Percentiles rank a stretch among this genome's conserved stretches.
These are phyloP conservation scores for Pisolithus tinctorius DNA, from an alignment of 768 basidiomycete species.

Conservation along the genomic window DNA sequence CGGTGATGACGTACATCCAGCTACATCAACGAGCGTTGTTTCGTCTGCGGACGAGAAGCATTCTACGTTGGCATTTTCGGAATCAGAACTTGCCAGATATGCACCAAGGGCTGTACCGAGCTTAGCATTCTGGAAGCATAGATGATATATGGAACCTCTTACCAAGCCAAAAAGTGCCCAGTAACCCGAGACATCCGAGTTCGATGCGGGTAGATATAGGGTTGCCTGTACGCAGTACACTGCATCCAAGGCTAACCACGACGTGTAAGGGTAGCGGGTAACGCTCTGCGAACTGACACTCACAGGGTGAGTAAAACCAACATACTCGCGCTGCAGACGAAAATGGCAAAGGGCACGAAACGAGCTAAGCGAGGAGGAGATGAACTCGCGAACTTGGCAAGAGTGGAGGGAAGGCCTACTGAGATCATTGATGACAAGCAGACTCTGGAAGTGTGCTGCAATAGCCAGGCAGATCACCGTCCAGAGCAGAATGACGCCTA, in stretches of 20 bases:
- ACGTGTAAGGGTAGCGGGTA: background rate
- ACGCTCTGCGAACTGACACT: slow-evolving; percentile 20
- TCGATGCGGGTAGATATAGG: slow-evolving; percentile 77
- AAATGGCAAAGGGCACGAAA: slow-evolving; percentile 82
- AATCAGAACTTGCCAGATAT: slow-evolving; percentile 67
- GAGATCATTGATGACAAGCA: slow-evolving; percentile 70
- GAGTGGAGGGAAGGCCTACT: slow-evolving; percentile 40
- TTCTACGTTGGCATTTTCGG: slow-evolving; percentile 75
- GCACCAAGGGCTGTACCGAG: slow-evolving; percentile 58
- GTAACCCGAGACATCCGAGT: slow-evolving; percentile 60
- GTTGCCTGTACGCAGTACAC: slow-evolving; percentile 58
- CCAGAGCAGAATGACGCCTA: slow-evolving; percentile 65
- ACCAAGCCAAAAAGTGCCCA: slow-evolving; percentile 79
- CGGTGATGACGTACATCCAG: slow-evolving; percentile 52
- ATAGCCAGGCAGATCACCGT: slow-evolving; percentile 75
- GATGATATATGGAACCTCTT: slow-evolving; percentile 20
- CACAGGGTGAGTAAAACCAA: slow-evolving; percentile 63
- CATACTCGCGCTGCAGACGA: slow-evolving; percentile 66
- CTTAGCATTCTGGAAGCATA: slow-evolving; percentile 9
- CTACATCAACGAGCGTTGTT: slow-evolving; percentile 48
- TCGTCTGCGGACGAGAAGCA: slow-evolving; percentile 58
- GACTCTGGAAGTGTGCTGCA: slow-evolving; percentile 68
- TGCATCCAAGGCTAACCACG: slow-evolving; percentile 50
- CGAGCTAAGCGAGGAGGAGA: slow-evolving; percentile 45
- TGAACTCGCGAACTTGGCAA: background rate